Evolutionary conservation across 2,329 filamentous ascomycete genomes (phyloP), one percentile per base, ranked within the genome.

Genomic region (Westerdykella sp.): DNA sequence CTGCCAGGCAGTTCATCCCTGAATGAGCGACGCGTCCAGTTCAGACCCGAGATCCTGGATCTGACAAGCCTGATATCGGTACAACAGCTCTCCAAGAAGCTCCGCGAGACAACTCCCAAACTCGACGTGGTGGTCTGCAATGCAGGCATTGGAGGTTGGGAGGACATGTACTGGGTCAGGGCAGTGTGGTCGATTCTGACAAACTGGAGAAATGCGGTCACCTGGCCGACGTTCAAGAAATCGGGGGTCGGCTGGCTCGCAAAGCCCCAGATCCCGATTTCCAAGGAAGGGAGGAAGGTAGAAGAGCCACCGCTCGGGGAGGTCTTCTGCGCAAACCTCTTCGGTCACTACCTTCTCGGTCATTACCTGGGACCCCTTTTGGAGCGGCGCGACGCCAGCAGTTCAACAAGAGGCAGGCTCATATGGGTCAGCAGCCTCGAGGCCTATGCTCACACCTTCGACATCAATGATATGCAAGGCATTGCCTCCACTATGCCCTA

Each of bases 341-440:
- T 98, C 62, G 93, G 93, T 0, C 93, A 98, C 70, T 97, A 98
- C 64, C 71, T 96, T 59, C 80, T 98, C 18, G 80, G 80, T 13
- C 90, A 95, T 65, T 81, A 84, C 59, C 76, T 97, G 10, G 76
- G 85, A 53, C 84, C 87, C 0, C 73, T 96, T 10, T 76, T 98
- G 34, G 53, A 54, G 70, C 72, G 56, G 72, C 79, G 40, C 60
- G 59, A 13, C 58, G 67, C 13, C 55, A 57, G 34, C 50, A 67
- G 44, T 16, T 45, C 53, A 50, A 67, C 32, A 60, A 72, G 49
- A 38, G 85, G 81, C 7, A 80, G 88, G 40, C 77, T 98, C 41
- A 78, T 97, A 50, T 97, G 91, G 90, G 81, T 89, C 9, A 86
- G 84, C 49, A 94, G 85, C 57, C 70, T 96, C 39, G 90, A 95